Conservation (phyloP, 495 filamentous ascomycete species). For the Beverwykella pulmonaria region DNA sequence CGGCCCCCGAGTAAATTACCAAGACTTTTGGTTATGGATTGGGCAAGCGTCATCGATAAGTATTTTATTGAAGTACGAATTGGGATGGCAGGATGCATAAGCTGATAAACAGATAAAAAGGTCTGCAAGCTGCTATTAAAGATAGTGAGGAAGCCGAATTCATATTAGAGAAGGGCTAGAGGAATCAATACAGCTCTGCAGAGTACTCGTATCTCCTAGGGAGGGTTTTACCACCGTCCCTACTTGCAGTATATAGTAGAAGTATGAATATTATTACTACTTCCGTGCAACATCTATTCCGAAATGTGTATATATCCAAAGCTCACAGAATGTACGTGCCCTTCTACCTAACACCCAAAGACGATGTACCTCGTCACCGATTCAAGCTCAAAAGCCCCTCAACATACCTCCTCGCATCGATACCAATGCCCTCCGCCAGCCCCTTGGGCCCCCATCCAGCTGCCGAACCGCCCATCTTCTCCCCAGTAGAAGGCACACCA, state of each 20-base stretch:
- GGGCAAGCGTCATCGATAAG: neutral
- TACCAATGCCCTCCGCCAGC: conserved; percentile 81
- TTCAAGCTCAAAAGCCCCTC: conserved; percentile 79
- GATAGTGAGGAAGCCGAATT: too few relatives aligned
- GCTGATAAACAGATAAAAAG: too few relatives aligned
- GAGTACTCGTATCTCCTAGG: too few relatives aligned
- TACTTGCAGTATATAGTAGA: too few relatives aligned
- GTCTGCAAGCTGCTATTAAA: too few relatives aligned
- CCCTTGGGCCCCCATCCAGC: conserved; percentile 61
- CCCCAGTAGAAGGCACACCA: conserved; percentile 27
- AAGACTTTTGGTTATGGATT: neutral
- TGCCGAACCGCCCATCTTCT: conserved; percentile 44
- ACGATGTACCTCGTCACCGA: conserved; percentile 48
- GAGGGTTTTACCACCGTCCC: too few relatives aligned
- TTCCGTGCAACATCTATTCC: too few relatives aligned
- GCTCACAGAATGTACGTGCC: too few relatives aligned
- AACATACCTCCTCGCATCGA: conserved; percentile 85
- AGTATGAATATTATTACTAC: too few relatives aligned
- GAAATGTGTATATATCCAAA: too few relatives aligned
- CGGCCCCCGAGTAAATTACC: conserved; percentile 22
- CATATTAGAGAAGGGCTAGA: too few relatives aligned
- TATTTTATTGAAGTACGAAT: neutral
- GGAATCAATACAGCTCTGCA: too few relatives aligned
- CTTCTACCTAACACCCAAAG: neutral
- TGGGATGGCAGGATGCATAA: neutral